Conservation (phyloP, 2,329 filamentous ascomycete species). For the Colletotrichum sp. region DNA sequence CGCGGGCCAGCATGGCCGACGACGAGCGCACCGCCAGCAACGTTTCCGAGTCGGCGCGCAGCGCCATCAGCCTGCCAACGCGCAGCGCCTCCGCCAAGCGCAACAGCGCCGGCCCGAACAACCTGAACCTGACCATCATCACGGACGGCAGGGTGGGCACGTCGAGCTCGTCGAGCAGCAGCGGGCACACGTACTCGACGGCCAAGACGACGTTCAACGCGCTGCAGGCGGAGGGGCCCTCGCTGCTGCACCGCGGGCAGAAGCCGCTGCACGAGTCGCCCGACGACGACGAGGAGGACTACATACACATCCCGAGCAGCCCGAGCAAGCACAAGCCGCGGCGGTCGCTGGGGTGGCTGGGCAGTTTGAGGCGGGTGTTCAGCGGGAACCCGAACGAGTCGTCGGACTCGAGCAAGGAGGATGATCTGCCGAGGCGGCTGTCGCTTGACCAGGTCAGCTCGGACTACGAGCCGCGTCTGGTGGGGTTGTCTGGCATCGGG, state of each 20-base stretch:
- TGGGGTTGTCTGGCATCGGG: slow-evolving; percentile 49
- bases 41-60: slow-evolving; percentile 58
- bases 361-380: slow-evolving; percentile 70
- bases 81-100: slow-evolving; percentile 32
- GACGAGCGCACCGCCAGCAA: slow-evolving; percentile 61
- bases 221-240: slow-evolving; percentile 59
- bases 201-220: slow-evolving; percentile 57
- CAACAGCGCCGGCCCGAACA: not conserved
- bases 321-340: slow-evolving; percentile 62
- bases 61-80: slow-evolving; percentile 40
- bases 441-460: slow-evolving; percentile 38
- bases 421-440: slow-evolving; percentile 22
- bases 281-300: slow-evolving; percentile 38
- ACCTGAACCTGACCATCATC: slow-evolving; percentile 23
- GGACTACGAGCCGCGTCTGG: slow-evolving; percentile 50
- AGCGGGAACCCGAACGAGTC: slow-evolving; percentile 43
- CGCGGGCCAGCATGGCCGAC: slow-evolving; percentile 37
- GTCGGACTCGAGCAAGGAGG: slow-evolving; percentile 26
- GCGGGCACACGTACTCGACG: slow-evolving; percentile 53
- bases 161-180: slow-evolving; percentile 43
- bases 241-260: slow-evolving; percentile 42
- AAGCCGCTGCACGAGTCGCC: slow-evolving; percentile 23
- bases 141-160: slow-evolving; percentile 13
- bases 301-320: slow-evolving; percentile 47
- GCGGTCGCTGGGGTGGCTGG: slow-evolving; percentile 64